Percentiles rank a stretch among this genome's conserved stretches.
Evolutionary conservation across 345 rosid genomes (phyloP).

Genomic region (Pistacia integerrima): DNA sequence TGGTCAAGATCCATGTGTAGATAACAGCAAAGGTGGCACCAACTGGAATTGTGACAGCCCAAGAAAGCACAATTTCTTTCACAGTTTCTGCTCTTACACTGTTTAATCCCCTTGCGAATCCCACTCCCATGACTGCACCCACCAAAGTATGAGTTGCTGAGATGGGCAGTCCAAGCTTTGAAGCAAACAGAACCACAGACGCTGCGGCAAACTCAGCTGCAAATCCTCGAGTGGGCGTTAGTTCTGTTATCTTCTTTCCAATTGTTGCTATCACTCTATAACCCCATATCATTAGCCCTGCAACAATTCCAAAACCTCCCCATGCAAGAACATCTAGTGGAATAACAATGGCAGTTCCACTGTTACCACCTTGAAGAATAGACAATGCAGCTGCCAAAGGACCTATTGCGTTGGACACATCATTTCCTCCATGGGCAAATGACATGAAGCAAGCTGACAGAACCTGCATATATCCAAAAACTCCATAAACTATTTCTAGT

Average conservation of each 20-base stretch:
- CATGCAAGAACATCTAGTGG: conserved; percentile 89
- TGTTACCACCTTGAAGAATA: conserved; percentile 74
- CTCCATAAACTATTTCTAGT: conserved; percentile 83
- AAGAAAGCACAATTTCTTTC: conserved; percentile 83
- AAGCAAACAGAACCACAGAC: conserved; percentile 86
- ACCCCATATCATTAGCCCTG: conserved; percentile 89
- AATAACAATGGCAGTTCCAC: conserved; percentile 64
- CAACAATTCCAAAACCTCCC: conserved; percentile 98
- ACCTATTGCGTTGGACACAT: conserved; percentile 95
- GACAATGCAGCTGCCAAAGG: conserved; percentile 90
- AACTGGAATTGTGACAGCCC: conserved; percentile 90
- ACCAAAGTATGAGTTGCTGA: conserved; percentile 93
- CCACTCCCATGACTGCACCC: conserved; percentile 99
- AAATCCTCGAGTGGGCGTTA: conserved; percentile 94
- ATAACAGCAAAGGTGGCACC: conserved; percentile 80
- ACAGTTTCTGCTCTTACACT: conserved; percentile 90
- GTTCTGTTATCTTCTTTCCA: conserved; percentile 94
- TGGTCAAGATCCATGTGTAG: conserved; percentile 90
- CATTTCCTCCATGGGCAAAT: conserved; percentile 94
- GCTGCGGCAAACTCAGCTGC: conserved; percentile 99
- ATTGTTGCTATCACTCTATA: conserved; percentile 94
- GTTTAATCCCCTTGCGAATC: conserved; percentile 92
- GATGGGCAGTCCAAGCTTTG: conserved; percentile 84
- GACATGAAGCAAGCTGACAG: conserved; percentile 99
- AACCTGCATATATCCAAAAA: conserved; percentile 93